phyloP scores from a whole-genome alignment of 2,329 filamentous ascomycete genomes.

The Xylaria multiplex region DNA sequence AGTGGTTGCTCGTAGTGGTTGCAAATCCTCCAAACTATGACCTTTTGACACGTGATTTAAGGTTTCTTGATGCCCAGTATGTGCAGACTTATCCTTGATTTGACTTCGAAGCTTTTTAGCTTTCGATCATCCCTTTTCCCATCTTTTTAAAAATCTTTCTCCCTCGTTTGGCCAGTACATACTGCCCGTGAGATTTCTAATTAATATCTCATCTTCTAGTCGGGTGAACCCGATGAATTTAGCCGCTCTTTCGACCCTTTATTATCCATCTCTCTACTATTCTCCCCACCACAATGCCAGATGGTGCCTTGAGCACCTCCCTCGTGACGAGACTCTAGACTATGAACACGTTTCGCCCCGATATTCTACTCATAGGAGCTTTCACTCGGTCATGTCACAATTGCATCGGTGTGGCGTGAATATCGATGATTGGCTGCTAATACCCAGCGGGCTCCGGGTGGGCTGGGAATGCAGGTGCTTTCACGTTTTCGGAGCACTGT shows the following conservation, averaged over 20 bases:
- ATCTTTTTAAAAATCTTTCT: too few relatives aligned
- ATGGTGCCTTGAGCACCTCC: neutral
- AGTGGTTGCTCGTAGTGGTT: neutral
- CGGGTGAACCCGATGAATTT: neutral
- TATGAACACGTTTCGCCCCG: neutral
- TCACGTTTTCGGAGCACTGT: constrained; percentile 60
- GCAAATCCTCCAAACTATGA: too few relatives aligned
- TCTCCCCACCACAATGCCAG: neutral
- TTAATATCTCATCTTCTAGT: neutral
- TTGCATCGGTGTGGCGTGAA: neutral
- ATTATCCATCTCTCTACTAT: neutral
- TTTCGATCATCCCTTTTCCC: too few relatives aligned
- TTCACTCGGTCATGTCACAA: neutral
- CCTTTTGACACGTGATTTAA: too few relatives aligned
- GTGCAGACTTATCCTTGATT: too few relatives aligned
- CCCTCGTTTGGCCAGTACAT: neutral
- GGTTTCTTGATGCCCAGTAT: too few relatives aligned
- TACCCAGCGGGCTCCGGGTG: constrained; percentile 65
- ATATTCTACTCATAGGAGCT: neutral
- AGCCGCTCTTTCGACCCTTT: neutral
- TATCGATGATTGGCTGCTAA: constrained; percentile 38
- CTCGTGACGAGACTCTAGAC: neutral
- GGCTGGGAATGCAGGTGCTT: constrained; percentile 57
- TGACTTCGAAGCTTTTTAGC: too few relatives aligned
- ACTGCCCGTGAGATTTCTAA: neutral